Conservation (phyloP, 2,329 filamentous ascomycete species). For the Aureobasidium vineae region DNA sequence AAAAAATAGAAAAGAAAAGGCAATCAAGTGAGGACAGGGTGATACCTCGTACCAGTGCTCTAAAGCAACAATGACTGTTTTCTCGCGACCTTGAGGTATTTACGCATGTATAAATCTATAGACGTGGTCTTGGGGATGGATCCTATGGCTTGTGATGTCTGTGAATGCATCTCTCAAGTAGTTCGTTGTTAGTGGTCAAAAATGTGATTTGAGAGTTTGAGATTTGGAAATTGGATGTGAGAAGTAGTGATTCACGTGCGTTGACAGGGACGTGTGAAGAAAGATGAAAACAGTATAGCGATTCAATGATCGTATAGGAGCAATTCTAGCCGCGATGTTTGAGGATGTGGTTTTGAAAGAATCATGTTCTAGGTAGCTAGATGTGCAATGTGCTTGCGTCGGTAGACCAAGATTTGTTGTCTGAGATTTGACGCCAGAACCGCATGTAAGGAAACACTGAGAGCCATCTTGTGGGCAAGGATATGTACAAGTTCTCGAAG, state of each 20-base stretch:
- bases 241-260: neutral
- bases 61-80: neutral
- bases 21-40: neutral
- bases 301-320: too few species aligned
- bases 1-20: neutral
- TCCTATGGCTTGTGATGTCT: accelerated
- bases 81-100: neutral
- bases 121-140: too few species aligned
- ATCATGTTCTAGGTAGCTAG: too few species aligned
- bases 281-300: too few species aligned
- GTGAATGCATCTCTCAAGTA: accelerated
- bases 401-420: too few species aligned
- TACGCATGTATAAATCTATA: accelerated
- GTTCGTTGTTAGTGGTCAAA: neutral
- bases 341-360: too few species aligned
- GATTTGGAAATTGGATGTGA: neutral
- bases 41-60: neutral
- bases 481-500: neutral
- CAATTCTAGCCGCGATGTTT: too few species aligned
- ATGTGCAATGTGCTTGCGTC: too few species aligned
- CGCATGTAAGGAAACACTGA: too few species aligned
- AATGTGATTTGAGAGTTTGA: neutral
- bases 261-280: neutral
- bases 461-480: too few species aligned
- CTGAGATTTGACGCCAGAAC: too few species aligned